Evolutionary conservation across 2,329 filamentous ascomycete species (phyloP).

Genomic region (Epichloe typhina): DNA sequence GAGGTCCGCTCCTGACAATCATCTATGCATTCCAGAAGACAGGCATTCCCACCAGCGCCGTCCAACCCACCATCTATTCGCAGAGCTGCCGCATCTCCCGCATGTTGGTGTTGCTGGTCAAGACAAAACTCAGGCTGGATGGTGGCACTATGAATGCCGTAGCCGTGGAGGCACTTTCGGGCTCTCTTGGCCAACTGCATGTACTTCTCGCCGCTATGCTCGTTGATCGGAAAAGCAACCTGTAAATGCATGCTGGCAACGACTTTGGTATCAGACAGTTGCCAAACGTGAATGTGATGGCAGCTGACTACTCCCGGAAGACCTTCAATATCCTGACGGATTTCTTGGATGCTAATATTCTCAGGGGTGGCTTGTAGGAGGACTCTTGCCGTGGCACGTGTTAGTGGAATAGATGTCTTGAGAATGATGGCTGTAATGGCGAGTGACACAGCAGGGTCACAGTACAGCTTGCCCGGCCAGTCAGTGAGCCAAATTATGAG

Average conservation of each 20-base stretch:
- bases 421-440: conserved; percentile 78
- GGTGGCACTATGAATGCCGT: conserved; percentile 92
- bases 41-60: conserved; percentile 21
- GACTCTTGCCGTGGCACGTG: conserved; percentile 70
- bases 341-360: conserved; percentile 76
- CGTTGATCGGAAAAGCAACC: conserved; percentile 78
- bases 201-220: conserved; percentile 65
- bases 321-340: conserved; percentile 78
- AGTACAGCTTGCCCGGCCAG: conserved; percentile 71
- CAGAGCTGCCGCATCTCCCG: conserved; percentile 22
- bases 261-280: conserved; percentile 86
- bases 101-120: conserved; percentile 31
- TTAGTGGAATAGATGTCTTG: conserved; percentile 64
- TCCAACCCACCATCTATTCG: conserved; percentile 22
- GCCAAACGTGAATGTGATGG: conserved; percentile 96
- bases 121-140: conserved; percentile 85
- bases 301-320: conserved; percentile 80
- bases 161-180: conserved; percentile 79
- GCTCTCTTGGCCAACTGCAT: conserved; percentile 81
- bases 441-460: conserved; percentile 83
- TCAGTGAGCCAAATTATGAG: conserved; percentile 84
- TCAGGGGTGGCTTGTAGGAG: conserved; percentile 88
- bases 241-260: conserved; percentile 90
- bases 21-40: conserved; percentile 35
- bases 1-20: conserved; percentile 18